Conservation (phyloP, 441 rosid genomes). For the Cnidoscolus chayamansa region DNA sequence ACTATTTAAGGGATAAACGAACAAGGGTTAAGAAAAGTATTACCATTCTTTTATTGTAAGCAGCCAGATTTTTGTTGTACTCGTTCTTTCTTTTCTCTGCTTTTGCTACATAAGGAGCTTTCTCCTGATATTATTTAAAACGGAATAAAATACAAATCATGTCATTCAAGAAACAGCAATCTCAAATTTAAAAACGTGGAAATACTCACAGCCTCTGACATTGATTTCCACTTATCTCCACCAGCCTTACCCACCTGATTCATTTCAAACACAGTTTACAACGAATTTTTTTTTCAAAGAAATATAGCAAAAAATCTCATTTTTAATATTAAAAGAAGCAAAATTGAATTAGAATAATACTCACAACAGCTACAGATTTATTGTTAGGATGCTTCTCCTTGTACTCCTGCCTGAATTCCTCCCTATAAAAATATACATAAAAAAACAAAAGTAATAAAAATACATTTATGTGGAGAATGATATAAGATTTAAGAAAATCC, state of each 20-base stretch:
- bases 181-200: background rate
- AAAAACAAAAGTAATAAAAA: background rate
- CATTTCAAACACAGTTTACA: conserved; percentile 1
- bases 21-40: no score
- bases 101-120: conserved; percentile 63
- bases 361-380: conserved; percentile 76
- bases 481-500: background rate
- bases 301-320: background rate
- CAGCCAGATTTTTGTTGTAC: conserved; percentile 73
- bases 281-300: background rate
- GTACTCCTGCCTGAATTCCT: conserved; percentile 60
- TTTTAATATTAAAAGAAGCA: no score
- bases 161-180: background rate
- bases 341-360: conserved; percentile 12
- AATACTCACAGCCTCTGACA: conserved; percentile 59
- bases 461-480: no score
- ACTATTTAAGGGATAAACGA: no score
- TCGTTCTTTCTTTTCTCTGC: conserved; percentile 86
- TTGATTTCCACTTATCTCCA: conserved; percentile 69
- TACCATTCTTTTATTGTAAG: conserved; percentile 76
- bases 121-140: conserved; percentile 43
- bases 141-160: conserved; percentile 20
- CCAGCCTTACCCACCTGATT: conserved; percentile 81
- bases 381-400: conserved; percentile 70
- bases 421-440: conserved; percentile 37